phyloP scores from a whole-genome alignment of 23 red algal genomes.

The Gracilaria vermiculophylla region DNA sequence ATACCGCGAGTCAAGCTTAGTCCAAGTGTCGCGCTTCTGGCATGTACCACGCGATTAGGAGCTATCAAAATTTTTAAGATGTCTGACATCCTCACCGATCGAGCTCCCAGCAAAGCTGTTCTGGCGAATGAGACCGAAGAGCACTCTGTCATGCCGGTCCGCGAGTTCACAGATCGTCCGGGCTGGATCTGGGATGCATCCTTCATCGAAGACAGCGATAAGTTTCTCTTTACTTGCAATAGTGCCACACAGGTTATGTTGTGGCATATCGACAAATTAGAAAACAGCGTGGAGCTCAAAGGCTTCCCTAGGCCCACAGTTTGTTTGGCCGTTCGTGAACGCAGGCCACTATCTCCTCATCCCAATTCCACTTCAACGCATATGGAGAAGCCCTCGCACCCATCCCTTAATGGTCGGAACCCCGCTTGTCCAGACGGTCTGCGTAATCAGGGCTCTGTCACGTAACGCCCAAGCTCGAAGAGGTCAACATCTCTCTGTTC shows the following conservation, averaged over 20 bases:
- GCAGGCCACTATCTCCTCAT: background rate
- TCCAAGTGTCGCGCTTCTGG: background rate
- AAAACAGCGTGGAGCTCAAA: background rate
- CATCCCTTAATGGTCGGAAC: background rate
- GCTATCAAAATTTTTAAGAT: conserved; percentile 37
- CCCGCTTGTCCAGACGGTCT: background rate
- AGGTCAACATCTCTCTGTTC: background rate
- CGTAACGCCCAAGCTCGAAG: background rate
- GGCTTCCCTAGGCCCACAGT: conserved; percentile 10
- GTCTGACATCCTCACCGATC: conserved; percentile 23
- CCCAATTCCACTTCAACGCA: background rate
- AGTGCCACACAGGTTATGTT: conserved; percentile 42
- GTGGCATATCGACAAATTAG: conserved; percentile 29
- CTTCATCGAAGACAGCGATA: conserved; percentile 40
- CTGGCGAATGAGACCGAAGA: background rate
- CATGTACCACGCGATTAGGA: conserved; percentile 28
- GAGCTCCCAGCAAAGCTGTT: background rate
- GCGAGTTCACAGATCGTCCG: conserved; percentile 32
- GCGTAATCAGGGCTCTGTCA: background rate
- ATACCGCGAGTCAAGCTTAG: conserved; percentile 28
- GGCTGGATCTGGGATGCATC: conserved; percentile 61
- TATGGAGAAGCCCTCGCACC: background rate
- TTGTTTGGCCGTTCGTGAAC: conserved; percentile 54
- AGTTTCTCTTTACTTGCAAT: conserved; percentile 61
- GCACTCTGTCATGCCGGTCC: conserved; percentile 16